Base-by-base conservation (phyloP, 371 early-diverging fungal genomes). In the Blakeslea trispora region DNA sequence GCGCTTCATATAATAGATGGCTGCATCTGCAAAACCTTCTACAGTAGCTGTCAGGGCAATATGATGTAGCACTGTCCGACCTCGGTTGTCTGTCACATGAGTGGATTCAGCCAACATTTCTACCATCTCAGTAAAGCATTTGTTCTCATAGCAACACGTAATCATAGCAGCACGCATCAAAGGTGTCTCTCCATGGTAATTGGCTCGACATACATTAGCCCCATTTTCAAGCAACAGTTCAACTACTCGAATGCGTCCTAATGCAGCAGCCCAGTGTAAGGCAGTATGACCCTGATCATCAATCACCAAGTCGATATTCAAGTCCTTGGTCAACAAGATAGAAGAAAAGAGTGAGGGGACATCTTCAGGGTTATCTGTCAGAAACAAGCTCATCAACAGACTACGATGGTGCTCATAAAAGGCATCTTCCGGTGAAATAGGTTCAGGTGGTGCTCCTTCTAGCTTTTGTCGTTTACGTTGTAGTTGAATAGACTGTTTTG, bases 41-140 rank as follows among this genome's bases (percentile, higher is more conserved):
- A 75, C 75, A 2, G 75, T 71, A 19, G 83, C 74, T 15, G 90
- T 83, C 2, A 90, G 59, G 0, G 89, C 88, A 21, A 91, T 88
- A 61, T 97, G 97, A 63, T 97, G 98, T 10, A 97, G 71, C 1
- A 95, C 81, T 0, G 92, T 92, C 45, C 93, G 83, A 41, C 84
- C 79, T 55, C 79, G 80, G 31, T 77, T 67, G 69, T 97, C 98
- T 0, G 75, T 72, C 22, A 86, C 50, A 1, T 76, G 77, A 17
- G 95, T 79, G 0, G 90, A 79, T 18, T 84, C 81, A 17, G 83
- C 74, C 34, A 97, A 78, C 11, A 88, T 60, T 19, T 81, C 79
- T 17, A 96, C 68, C 15, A 95, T 56, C 14, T 83, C 79, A 0
- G 82, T 79, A 67, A 97, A 98, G 5, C 85, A 81, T 50, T 90